Percentiles rank a stretch among this genome's conserved stretches.
Evolutionary conservation across 1,139 yeast species (phyloP).

Genomic region (Debaryomyces udenii): DNA sequence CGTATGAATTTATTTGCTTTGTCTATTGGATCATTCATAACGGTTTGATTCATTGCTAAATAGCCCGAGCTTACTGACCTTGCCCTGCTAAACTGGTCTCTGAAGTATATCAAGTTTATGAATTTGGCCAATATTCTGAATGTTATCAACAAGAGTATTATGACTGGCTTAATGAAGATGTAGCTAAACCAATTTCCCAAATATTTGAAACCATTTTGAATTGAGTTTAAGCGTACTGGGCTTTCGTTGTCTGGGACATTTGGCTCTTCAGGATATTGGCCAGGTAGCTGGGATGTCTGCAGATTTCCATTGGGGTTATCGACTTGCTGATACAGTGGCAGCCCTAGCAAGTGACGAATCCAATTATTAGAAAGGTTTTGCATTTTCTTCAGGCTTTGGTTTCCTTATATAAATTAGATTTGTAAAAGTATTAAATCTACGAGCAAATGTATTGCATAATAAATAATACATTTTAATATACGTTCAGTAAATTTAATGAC

Average conservation of each 20-base stretch:
- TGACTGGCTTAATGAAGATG: conserved; percentile 33
- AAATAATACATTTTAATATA: no score
- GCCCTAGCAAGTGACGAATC: conserved; percentile 9
- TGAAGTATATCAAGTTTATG: conserved; percentile 31
- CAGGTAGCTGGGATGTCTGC: conserved; percentile 6
- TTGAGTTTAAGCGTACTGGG: conserved; percentile 9
- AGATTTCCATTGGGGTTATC: conserved; percentile 1
- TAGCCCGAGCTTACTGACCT: conserved; percentile 6
- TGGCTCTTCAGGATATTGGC: conserved; percentile 11
- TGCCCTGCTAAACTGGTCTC: conserved; percentile 18
- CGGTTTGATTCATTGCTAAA: conserved; percentile 3
- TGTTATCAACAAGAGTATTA: conserved; percentile 26
- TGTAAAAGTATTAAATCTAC: no score
- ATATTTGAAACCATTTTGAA: conserved; percentile 3
- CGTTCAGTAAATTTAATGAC: conserved; percentile 18
- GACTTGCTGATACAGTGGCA: conserved; percentile 6
- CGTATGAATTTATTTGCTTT: conserved; percentile 38
- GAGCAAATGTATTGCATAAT: no score
- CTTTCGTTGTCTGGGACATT: conserved; percentile 2
- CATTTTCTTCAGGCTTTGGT: neutral
- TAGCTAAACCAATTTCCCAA: conserved; percentile 19
- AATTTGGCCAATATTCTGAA: conserved; percentile 30
- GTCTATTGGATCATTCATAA: conserved; percentile 34
- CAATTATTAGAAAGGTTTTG: conserved; percentile 5
- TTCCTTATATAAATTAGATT: no score